Evolutionary conservation across 1,284 basidiomycete genomes (phyloP), one percentile per base, ranked within the genome.

Genomic region (Trametes polyzona): DNA sequence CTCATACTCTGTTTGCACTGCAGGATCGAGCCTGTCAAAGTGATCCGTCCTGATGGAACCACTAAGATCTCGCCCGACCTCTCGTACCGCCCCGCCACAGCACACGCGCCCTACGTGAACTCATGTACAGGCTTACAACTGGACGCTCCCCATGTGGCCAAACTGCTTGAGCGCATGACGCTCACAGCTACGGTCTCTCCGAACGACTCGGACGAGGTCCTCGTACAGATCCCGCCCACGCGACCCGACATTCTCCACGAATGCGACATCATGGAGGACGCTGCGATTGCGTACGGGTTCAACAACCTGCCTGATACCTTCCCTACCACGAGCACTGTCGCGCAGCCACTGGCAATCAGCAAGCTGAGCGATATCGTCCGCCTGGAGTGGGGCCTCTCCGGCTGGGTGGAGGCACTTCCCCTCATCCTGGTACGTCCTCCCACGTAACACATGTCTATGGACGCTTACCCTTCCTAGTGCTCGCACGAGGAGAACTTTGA

Each of bases 251-350:
- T 99, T 63, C 78, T 99, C 57, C 97, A 99, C 72, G 95, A 98
- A 74, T 98, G 96, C 69, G 96, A 99, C 73, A 84, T 99, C 67
- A 93, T 99, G 89, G 96, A 99, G 72, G 96, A 99, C 67, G 93
- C 91, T 0, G 97, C 97, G 4, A 95, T 99, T 62, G 96, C 95
- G 0, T 98, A 96, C 70, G 97, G 97, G 1, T 99, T 96, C 81
- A 98, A 99, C 78, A 96, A 96, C 69, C 81, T 99, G 41, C 93
- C 94, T 2, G 85, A 92, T 65, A 88, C 87, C 11, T 95, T 98
- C 84, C 96, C 97, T 0, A 76, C 86, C 2, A 97, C 95, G n/a
- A 96, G 90, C 70, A 98, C 97, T 3, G 93, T 99, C 32, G 96
- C 93, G 17, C 93, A 95, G 69, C 94, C 95, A 9, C 80, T 96